Base-by-base conservation (phyloP, 257 asterid species). In the Gynochthodes officinalis region DNA sequence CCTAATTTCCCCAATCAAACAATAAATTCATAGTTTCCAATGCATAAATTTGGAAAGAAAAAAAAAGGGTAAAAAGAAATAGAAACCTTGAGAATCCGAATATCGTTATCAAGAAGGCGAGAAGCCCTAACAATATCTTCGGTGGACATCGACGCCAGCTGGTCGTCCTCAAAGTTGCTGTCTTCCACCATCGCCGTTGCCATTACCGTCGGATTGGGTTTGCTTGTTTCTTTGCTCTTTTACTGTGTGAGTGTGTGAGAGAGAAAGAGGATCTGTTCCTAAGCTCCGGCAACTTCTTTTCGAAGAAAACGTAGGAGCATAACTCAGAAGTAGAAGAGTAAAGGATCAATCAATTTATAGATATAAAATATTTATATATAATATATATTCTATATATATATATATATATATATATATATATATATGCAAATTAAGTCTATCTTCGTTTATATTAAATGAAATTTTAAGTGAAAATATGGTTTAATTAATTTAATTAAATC, bases 131-230 rank as follows among this genome's bases (percentile, higher is more conserved):
- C 72, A 58, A 93, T 80, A 67, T 93, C 98, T 3, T 93, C 97
- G 0, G 93, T 88, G n/a, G 87, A 83, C 97, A 93, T 93, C 12
- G 96, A 76, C 0, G 88, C 57, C 0, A 93, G 79, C 84, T 88
- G 94, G 63, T 91, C 96, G 32, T 91, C 96, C 75, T 91, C 97
- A 67, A 89, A 86, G 69, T 76, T 88, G 79, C 63, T 76, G 79
- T 93, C 98, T 64, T 89, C 96, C 4, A 74, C 93, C 97, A 93
- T 93, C 76, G 97, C 86, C 53, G 94, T 80, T 71, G 96, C 96
- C 98, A 91, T 90, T 23, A 15, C 6, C 42, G 42, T 37, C 42
- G 42, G 7, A 37, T 37, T 37, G 42, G 7, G 4, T 37, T 44
- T n/a, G 66, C 25, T 18, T 23, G 63, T 14, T 39, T 39, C 30